These are phyloP conservation scores for Dioszegia aurantiaca DNA, from an alignment of 768 basidiomycete genomes.

Conservation along the genomic window DNA sequence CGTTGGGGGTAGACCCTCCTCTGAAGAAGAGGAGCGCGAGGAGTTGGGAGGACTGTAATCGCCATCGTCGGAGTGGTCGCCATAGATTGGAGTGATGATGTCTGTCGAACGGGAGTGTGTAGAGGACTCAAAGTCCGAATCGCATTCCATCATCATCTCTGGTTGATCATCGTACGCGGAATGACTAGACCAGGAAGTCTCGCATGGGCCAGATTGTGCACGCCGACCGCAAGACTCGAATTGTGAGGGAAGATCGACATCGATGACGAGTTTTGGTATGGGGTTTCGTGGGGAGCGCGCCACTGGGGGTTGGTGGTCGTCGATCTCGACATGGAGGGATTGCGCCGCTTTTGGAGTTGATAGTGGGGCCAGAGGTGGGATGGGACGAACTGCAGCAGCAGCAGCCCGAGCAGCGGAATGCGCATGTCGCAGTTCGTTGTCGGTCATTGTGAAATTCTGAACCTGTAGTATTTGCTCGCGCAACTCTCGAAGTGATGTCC, in stretches of 20 bases:
- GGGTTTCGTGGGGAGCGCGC: background rate
- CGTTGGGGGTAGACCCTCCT: conserved; percentile 38
- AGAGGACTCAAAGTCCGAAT: background rate
- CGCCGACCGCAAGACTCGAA: no score
- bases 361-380: no score
- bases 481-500: conserved; percentile 66
- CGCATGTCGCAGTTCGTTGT: conserved; percentile 55
- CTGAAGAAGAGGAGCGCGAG: conserved; percentile 39
- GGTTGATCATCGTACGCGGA: conserved; percentile 3
- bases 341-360: background rate
- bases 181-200: conserved; percentile 3
- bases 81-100: conserved; percentile 9
- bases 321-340: background rate
- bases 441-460: conserved; percentile 63
- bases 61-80: conserved; percentile 7
- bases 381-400: conserved; percentile 37
- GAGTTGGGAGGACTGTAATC: background rate
- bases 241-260: no score
- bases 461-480: conserved; percentile 60
- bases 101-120: background rate
- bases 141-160: conserved; percentile 7
- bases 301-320: background rate
- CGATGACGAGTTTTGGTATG: background rate
- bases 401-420: conserved; percentile 47
- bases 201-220: background rate